Conservation (phyloP, 208 protist genomes). For the Wallacemonas sp. region DNA sequence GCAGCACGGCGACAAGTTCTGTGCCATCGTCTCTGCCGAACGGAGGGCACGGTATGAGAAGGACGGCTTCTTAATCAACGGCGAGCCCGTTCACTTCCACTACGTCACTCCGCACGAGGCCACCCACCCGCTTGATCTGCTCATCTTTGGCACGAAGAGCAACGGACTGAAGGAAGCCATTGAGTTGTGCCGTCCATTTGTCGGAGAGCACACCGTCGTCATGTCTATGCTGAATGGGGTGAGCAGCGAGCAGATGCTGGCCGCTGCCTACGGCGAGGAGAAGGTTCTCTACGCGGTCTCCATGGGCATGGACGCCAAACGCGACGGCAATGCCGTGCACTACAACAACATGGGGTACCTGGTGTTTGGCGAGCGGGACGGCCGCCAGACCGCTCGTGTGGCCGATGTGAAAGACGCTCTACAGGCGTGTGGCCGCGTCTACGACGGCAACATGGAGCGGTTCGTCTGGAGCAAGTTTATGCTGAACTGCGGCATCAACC, state of each 20-base stretch:
- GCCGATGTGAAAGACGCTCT: constrained; percentile 2
- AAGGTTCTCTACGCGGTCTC: constrained; percentile 19
- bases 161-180: constrained; percentile 13
- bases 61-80: constrained; percentile 9
- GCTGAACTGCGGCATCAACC: constrained; percentile 20
- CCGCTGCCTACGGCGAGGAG: constrained; percentile 12
- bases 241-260: constrained; percentile 14
- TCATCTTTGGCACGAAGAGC: constrained; percentile 20
- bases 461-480: constrained; percentile 20
- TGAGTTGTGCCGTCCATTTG: constrained; percentile 15
- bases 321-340: constrained; percentile 7
- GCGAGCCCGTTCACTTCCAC: constrained; percentile 1
- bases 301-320: constrained; percentile 15
- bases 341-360: constrained; percentile 19
- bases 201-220: constrained; percentile 16
- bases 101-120: constrained; percentile 13
- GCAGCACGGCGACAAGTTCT: constrained; percentile 5
- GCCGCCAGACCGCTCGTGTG: background rate
- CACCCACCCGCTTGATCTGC: constrained; percentile 6
- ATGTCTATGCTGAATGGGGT: constrained; percentile 22
- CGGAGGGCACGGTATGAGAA: background rate
- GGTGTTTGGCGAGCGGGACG: constrained; percentile 17
- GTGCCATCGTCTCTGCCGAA: constrained; percentile 8
- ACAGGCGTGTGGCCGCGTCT: background rate
- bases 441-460: constrained; percentile 8